These are phyloP conservation scores for Russula lepida DNA, from an alignment of 768 basidiomycete genomes.

Conservation along the genomic window DNA sequence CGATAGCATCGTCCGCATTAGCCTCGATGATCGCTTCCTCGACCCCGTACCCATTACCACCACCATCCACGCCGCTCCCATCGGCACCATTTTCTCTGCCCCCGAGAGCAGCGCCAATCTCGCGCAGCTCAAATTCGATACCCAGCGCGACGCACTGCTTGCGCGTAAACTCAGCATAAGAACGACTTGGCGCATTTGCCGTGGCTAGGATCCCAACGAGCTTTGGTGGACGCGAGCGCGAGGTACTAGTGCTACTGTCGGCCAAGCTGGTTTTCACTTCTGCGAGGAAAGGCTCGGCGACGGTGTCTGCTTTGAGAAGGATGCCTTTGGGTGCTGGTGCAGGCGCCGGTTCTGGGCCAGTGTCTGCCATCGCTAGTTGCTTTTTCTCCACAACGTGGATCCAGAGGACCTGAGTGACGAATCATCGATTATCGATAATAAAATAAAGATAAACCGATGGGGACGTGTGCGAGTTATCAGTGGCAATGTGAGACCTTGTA, in stretches of 20 bases:
- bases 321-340: slow-evolving; percentile 50
- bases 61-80: slow-evolving; percentile 28
- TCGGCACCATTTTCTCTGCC: slow-evolving; percentile 7
- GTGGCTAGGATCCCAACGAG: slow-evolving; percentile 91
- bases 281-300: slow-evolving; percentile 60
- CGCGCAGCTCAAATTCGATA: slow-evolving; percentile 74
- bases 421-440: too few relatives aligned
- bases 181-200: slow-evolving; percentile 65
- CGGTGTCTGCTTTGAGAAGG: slow-evolving; percentile 68
- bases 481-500: background rate
- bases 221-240: slow-evolving; percentile 43
- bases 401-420: background rate
- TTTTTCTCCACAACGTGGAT: background rate
- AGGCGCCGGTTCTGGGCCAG: background rate
- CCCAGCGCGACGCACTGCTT: slow-evolving; percentile 88
- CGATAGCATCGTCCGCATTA: slow-evolving; percentile 75
- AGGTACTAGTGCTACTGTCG: slow-evolving; percentile 20
- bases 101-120: slow-evolving; percentile 46
- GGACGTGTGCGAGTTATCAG: background rate
- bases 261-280: slow-evolving; percentile 51
- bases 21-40: slow-evolving; percentile 96
- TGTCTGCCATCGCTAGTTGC: background rate
- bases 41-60: slow-evolving; percentile 61
- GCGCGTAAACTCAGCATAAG: slow-evolving; percentile 84
- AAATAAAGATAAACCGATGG: background rate